Percentiles rank a stretch among this genome's conserved stretches.
Evolutionary conservation across 495 filamentous ascomycete genomes (phyloP).

Genomic region (Cudoniella acicularis): DNA sequence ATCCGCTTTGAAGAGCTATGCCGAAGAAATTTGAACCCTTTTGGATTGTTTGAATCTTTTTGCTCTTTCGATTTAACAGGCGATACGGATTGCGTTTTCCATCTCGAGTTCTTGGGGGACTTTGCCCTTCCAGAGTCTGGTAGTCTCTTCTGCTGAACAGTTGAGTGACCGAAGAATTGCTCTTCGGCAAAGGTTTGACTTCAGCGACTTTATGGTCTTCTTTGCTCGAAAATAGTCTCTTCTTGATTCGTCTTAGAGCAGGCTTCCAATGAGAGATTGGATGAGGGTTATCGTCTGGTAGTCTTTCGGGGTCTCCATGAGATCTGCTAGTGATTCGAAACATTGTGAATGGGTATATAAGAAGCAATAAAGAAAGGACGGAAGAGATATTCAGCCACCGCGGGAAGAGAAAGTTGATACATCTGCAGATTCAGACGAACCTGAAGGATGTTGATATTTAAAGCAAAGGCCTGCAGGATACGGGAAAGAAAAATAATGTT

Average conservation of each 20-base stretch:
- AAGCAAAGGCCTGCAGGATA: too few species aligned
- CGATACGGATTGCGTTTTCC: neutral
- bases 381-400: too few species aligned
- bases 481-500: too few species aligned
- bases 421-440: too few species aligned
- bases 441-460: too few species aligned
- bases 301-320: neutral
- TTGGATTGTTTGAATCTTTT: neutral
- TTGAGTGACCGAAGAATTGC: neutral
- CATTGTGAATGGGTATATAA: neutral
- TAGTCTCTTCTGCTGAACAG: neutral
- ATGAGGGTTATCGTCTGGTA: neutral
- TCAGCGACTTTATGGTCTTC: neutral
- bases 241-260: neutral
- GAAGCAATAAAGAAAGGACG: neutral
- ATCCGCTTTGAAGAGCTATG: neutral
- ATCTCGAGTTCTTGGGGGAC: neutral
- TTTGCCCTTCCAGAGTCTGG: neutral
- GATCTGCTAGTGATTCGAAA: neutral
- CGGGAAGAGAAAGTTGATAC: too few species aligned
- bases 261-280: neutral
- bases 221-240: neutral
- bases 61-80: neutral
- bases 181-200: neutral
- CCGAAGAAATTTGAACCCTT: neutral